These are phyloP conservation scores for Globisporangium heterothallicum DNA, from an alignment of 352 stramenopile genomes.

Conservation along the genomic window DNA sequence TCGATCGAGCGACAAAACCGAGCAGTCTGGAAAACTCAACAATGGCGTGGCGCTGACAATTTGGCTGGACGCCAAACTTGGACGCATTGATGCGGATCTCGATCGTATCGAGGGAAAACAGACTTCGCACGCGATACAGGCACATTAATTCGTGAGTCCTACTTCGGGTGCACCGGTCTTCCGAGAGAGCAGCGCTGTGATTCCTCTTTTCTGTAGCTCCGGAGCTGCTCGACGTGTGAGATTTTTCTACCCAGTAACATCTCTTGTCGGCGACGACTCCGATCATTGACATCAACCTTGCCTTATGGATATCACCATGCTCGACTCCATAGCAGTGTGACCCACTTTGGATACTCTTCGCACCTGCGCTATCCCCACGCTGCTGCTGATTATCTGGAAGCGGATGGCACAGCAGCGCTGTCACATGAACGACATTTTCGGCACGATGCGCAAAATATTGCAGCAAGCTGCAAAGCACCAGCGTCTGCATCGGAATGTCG, in stretches of 20 bases:
- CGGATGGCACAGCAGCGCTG: slow-evolving; percentile 19
- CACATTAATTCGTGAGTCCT: slow-evolving; percentile 18
- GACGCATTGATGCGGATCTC: slow-evolving; percentile 41
- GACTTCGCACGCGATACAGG: slow-evolving; percentile 34
- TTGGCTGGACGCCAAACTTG: slow-evolving; percentile 29
- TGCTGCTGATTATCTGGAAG: slow-evolving; percentile 10
- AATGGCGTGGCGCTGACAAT: slow-evolving; percentile 23
- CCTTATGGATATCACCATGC: slow-evolving; percentile 24
- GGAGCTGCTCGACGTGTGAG: slow-evolving; percentile 3
- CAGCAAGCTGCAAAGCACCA: slow-evolving; percentile 15
- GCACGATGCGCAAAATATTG: slow-evolving; percentile 14
- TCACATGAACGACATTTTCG: slow-evolving; percentile 21
- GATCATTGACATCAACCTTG: slow-evolving; percentile 26
- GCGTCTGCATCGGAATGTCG: not conserved
- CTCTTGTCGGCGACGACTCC: slow-evolving; percentile 29
- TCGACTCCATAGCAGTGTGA: not conserved
- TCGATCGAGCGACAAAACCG: slow-evolving; percentile 45
- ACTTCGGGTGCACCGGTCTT: not conserved
- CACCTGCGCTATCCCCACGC: not conserved
- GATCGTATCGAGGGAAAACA: slow-evolving; percentile 34
- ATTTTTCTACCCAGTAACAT: slow-evolving; percentile 22
- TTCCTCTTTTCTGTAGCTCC: not conserved
- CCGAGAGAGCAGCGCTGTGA: not conserved
- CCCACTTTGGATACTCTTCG: slow-evolving; percentile 1
- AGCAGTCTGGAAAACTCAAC: slow-evolving; percentile 57